phyloP scores from a whole-genome alignment of 441 rosid species.

The Lepidium campestre region DNA sequence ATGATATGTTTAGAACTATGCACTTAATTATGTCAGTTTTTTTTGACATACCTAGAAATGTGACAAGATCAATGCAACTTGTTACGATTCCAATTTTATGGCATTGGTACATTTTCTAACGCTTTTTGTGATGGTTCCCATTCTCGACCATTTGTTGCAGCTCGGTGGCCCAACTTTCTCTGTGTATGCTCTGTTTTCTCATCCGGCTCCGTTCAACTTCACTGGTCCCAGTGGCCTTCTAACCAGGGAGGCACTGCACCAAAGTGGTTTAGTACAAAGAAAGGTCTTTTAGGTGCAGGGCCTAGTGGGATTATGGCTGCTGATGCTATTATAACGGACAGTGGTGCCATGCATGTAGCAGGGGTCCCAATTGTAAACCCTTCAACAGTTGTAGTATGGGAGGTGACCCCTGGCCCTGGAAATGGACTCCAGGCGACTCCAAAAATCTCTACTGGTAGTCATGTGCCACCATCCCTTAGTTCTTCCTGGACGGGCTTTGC shows the following conservation, averaged over 20 bases:
- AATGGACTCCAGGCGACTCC: slow-evolving; percentile 84
- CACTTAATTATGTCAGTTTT: background rate
- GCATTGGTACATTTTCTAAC: background rate
- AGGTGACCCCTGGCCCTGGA: slow-evolving; percentile 97
- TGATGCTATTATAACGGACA: slow-evolving; percentile 95
- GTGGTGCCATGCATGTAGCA: slow-evolving; percentile 98
- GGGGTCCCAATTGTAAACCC: slow-evolving; percentile 99
- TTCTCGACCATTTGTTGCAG: slow-evolving; percentile 44
- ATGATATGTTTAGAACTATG: background rate
- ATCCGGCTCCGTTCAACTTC: slow-evolving; percentile 97
- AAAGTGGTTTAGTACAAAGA: slow-evolving; percentile 93
- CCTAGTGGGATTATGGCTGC: slow-evolving; percentile 99
- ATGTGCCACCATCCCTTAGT: slow-evolving; percentile 80
- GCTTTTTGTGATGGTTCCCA: background rate
- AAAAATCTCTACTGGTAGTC: slow-evolving; percentile 52
- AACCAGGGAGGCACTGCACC: slow-evolving; percentile 61
- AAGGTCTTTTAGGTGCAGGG: slow-evolving; percentile 99
- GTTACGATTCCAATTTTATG: background rate
- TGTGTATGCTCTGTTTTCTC: slow-evolving; percentile 98
- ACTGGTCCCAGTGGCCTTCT: slow-evolving; percentile 98
- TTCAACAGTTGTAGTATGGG: slow-evolving; percentile 99
- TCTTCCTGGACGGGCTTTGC: slow-evolving; percentile 98
- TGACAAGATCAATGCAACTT: slow-evolving; percentile 5
- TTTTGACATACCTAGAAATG: background rate
- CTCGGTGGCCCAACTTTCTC: slow-evolving; percentile 98